A percentile compares a stretch with the other conserved stretches of the same genome.
Evolutionary conservation across 441 rosid species (phyloP).

Genomic region (Iberis amara): DNA sequence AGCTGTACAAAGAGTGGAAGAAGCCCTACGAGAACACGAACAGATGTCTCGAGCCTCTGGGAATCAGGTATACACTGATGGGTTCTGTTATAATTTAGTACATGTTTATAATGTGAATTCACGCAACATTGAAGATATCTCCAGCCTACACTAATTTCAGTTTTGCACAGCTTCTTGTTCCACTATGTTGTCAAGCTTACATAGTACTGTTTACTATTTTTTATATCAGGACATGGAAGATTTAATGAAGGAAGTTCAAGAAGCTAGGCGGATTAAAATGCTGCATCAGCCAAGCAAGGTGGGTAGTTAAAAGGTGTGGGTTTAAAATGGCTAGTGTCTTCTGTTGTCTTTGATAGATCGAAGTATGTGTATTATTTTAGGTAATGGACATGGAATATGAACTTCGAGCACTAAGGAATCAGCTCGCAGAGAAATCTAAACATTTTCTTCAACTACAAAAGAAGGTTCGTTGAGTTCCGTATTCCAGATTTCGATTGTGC

Average conservation of each 20-base stretch:
- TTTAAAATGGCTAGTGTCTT: constrained; percentile 6
- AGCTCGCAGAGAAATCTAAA: constrained; percentile 83
- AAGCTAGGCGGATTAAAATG: constrained; percentile 97
- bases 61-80: constrained; percentile 46
- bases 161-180: constrained; percentile 6
- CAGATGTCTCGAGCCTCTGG: constrained; percentile 66
- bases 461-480: constrained; percentile 41
- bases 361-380: constrained; percentile 34
- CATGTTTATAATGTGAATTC: constrained; percentile 12
- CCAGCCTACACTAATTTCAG: constrained; percentile 1
- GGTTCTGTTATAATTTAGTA: not conserved
- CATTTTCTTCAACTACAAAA: constrained; percentile 70
- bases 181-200: not conserved
- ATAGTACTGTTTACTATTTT: constrained; percentile 6
- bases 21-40: constrained; percentile 85
- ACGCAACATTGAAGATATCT: not conserved
- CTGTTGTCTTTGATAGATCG: not conserved
- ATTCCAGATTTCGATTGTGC: not conserved
- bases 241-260: constrained; percentile 96
- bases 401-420: constrained; percentile 75
- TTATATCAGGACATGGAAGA: constrained; percentile 72
- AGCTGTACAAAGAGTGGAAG: constrained; percentile 95
- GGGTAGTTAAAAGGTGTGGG: constrained; percentile 8
- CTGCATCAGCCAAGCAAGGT: constrained; percentile 98
- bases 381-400: constrained; percentile 99